Percentiles rank a stretch among this genome's conserved stretches.
Evolutionary conservation across 2,329 filamentous ascomycete genomes (phyloP).

Genomic region (Cladophialophora chaetospira): DNA sequence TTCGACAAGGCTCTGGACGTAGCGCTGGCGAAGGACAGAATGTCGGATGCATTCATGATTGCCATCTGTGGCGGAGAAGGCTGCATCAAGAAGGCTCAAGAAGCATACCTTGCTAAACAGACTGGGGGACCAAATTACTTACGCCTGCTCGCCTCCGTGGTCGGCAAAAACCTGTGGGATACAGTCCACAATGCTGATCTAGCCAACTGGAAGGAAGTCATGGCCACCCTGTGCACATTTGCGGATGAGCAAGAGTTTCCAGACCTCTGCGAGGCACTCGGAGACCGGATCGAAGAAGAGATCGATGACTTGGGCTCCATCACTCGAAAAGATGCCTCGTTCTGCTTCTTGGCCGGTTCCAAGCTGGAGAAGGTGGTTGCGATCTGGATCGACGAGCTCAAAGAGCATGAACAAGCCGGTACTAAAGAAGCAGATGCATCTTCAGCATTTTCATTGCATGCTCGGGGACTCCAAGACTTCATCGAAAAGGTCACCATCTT

Average conservation of each 20-base stretch:
- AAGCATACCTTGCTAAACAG: constrained; percentile 84
- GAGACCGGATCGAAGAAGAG: constrained; percentile 81
- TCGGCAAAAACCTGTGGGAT: constrained; percentile 97
- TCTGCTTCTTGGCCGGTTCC: constrained; percentile 93
- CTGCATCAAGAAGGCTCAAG: constrained; percentile 90
- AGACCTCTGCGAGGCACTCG: constrained; percentile 90
- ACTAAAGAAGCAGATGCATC: constrained; percentile 70
- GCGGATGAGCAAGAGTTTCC: constrained; percentile 89
- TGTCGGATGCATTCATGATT: constrained; percentile 97
- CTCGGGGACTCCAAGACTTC: constrained; percentile 82
- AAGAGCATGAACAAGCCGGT: constrained; percentile 76
- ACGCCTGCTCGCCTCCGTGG: constrained; percentile 84
- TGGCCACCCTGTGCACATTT: constrained; percentile 94
- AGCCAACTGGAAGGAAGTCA: constrained; percentile 92
- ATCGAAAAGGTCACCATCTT: constrained; percentile 99
- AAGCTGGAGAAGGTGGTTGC: constrained; percentile 96
- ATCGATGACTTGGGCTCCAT: constrained; percentile 56
- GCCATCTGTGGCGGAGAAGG: constrained; percentile 94
- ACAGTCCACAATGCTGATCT: constrained; percentile 95
- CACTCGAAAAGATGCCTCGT: constrained; percentile 81
- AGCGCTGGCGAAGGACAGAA: constrained; percentile 81
- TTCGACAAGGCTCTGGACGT: constrained; percentile 89
- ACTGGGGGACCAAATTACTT: constrained; percentile 85
- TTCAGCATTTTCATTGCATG: constrained; percentile 89
- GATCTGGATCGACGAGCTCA: constrained; percentile 89